phyloP scores from a whole-genome alignment of 208 protist genomes.

The Trypanosoma avium region DNA sequence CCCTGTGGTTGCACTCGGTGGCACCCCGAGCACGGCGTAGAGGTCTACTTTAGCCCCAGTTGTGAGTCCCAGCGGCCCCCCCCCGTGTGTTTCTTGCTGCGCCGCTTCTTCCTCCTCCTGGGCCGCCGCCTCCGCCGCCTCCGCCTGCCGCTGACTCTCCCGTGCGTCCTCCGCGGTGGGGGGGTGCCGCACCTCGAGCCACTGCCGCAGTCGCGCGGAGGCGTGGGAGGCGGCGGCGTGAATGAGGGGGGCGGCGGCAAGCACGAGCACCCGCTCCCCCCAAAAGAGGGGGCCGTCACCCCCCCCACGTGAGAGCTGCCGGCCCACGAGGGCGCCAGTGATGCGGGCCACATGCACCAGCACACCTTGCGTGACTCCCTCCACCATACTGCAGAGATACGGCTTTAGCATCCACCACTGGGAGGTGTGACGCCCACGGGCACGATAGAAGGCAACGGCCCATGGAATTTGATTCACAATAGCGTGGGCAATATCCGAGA shows the following conservation, averaged over 20 bases:
- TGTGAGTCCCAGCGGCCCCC: not conserved
- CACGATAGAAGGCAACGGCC: slow-evolving; percentile 26
- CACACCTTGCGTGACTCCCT: slow-evolving; percentile 21
- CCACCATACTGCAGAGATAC: slow-evolving; percentile 26
- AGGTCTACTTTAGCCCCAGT: slow-evolving; percentile 20
- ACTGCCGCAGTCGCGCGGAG: slow-evolving; percentile 7
- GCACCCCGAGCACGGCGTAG: slow-evolving; percentile 66
- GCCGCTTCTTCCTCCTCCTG: not conserved
- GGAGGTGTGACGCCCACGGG: slow-evolving; percentile 36
- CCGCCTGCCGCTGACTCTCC: slow-evolving; percentile 42
- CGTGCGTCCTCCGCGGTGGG: slow-evolving; percentile 52
- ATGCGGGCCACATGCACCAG: slow-evolving; percentile 36
- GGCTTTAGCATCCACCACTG: slow-evolving; percentile 64
- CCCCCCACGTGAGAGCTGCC: slow-evolving; percentile 23
- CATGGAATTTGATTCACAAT: slow-evolving; percentile 46
- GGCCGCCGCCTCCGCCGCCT: slow-evolving; percentile 48
- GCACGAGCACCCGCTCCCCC: slow-evolving; percentile 38
- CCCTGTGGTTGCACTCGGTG: slow-evolving; percentile 35
- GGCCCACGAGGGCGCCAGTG: slow-evolving; percentile 34
- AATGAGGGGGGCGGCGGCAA: slow-evolving; percentile 35
- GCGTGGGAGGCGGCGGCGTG: not conserved
- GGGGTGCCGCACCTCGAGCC: slow-evolving; percentile 43
- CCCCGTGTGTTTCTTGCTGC: not conserved
- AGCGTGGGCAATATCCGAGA: slow-evolving; percentile 42
- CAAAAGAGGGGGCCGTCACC: slow-evolving; percentile 55